Percentiles rank a stretch among this genome's conserved stretches.
Conservation (phyloP, 2,329 filamentous ascomycete genomes). For the Periconia macrospinosa region DNA sequence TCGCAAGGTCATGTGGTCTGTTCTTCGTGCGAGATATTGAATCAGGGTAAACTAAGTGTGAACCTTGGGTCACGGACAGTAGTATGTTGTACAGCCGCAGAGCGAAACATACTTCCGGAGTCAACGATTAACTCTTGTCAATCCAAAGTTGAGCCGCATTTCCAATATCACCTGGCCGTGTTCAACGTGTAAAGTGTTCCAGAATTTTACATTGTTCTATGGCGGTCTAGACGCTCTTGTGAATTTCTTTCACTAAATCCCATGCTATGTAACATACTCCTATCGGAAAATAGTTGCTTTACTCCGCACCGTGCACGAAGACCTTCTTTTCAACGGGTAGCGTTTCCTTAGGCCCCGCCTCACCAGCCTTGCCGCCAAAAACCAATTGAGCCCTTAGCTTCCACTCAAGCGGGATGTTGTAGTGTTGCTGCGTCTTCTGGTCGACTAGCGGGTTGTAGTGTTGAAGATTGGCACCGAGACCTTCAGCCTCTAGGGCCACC, state of each 20-base stretch:
- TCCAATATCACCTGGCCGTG: no score
- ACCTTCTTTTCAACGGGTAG: slow-evolving; percentile 66
- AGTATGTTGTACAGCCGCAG: no score
- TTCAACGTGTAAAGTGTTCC: no score
- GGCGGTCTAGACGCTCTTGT: background rate
- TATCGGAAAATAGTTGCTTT: background rate
- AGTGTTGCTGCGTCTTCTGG: slow-evolving; percentile 67
- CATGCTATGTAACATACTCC: background rate
- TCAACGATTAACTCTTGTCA: no score
- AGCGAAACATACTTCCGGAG: no score
- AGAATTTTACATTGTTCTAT: no score
- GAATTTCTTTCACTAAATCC: background rate
- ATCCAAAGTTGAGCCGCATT: no score
- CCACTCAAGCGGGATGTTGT: slow-evolving; percentile 74
- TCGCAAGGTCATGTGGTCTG: no score
- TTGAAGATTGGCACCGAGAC: slow-evolving; percentile 85
- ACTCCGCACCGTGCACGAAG: slow-evolving; percentile 42
- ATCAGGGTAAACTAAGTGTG: no score
- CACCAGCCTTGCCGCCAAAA: slow-evolving; percentile 66
- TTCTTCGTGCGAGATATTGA: no score
- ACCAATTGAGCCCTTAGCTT: slow-evolving; percentile 81
- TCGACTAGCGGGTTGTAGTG: slow-evolving; percentile 92
- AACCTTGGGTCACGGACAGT: no score
- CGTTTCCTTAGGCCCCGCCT: slow-evolving; percentile 63
- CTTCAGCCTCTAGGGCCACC: slow-evolving; percentile 80